Evolutionary conservation across 257 asterid genomes (phyloP).

Genomic region (Scutellaria minor): DNA sequence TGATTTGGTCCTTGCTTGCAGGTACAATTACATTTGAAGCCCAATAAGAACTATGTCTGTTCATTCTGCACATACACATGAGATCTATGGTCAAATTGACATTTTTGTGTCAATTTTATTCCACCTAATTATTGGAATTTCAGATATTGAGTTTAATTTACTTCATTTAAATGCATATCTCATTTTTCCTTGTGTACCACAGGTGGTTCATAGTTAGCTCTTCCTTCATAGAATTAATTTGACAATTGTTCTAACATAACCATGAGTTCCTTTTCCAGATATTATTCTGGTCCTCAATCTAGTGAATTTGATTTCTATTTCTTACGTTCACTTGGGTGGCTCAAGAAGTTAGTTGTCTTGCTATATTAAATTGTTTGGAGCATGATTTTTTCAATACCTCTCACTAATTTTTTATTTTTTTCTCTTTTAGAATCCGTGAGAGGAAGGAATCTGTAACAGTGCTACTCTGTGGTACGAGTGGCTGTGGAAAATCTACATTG

Average conservation of each 20-base stretch:
- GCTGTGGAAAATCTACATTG: conserved; percentile 95
- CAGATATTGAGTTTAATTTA: not conserved
- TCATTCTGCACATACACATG: not conserved
- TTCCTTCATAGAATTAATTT: conserved; percentile 17
- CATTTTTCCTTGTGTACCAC: not conserved
- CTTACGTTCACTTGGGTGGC: no score
- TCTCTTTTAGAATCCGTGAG: conserved; percentile 70
- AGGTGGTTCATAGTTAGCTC: conserved; percentile 3
- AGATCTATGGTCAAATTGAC: not conserved
- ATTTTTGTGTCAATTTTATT: not conserved
- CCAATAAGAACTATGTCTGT: conserved; percentile 8
- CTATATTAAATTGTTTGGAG: not conserved
- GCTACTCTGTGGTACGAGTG: conserved; percentile 90
- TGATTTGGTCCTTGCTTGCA: conserved; percentile 83
- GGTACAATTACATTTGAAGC: conserved; percentile 49
- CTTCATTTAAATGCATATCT: not conserved
- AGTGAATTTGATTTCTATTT: no score
- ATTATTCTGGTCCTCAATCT: not conserved
- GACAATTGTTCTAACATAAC: not conserved
- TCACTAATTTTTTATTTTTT: conserved; percentile 22
- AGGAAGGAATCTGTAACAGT: conserved; percentile 82
- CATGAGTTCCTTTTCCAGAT: conserved; percentile 3
- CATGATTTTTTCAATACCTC: not conserved
- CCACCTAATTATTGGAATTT: not conserved
- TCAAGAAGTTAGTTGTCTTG: not conserved